Evolutionary conservation across 352 stramenopile species (phyloP), one percentile per base, ranked within the genome.

Genomic region (Pythium brachiatum): DNA sequence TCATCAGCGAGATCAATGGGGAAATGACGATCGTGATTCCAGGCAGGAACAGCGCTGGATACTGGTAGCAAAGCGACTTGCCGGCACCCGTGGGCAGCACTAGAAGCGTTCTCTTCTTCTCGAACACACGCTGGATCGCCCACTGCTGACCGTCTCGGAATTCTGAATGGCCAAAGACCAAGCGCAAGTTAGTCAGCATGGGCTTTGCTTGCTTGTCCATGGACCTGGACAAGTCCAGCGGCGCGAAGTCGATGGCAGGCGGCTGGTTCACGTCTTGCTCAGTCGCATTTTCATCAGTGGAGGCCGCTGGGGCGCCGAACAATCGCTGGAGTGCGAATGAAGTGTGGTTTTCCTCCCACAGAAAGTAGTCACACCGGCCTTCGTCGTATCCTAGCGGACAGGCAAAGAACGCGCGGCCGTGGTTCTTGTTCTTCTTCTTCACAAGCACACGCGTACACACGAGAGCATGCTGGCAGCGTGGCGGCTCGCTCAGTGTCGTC

Each of bases 11-110:
- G 26, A 98, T 88, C 8, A 98, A 76, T 11, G 95, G 95, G 7
- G 89, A 97, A 20, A 98, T 88, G 6, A 98, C 92, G 38, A 98
- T 68, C 3, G 91, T 97, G 7, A 98, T 75, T 9, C 95, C 94
- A 2, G 82, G 76, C 7, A 92, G 70, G 53, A 95, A 91, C 18
- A 92, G 59, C 9, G 82, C 82, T 3, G 81, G 97, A 21, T 99
- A 86, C 52, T 99, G 96, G 71, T 99, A 99, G 64, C 95, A 99
- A 2, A 99, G 79, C 34, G 92, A 99, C 73, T 99, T 99, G 61
- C 98, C 98, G 21, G 96, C 94, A 25, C 98, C 98, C 12, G 98
- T 99, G 5, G 97, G 94, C 23, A 99, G 86, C 16, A 99, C 92
- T 0, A 99, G 73, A 6, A 99, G 69, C 7, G 83, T 94, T 39